Evolutionary conservation across 225 moss, liverwort and hornwort genomes (phyloP).

Genomic region (Anthoceros angustus): DNA sequence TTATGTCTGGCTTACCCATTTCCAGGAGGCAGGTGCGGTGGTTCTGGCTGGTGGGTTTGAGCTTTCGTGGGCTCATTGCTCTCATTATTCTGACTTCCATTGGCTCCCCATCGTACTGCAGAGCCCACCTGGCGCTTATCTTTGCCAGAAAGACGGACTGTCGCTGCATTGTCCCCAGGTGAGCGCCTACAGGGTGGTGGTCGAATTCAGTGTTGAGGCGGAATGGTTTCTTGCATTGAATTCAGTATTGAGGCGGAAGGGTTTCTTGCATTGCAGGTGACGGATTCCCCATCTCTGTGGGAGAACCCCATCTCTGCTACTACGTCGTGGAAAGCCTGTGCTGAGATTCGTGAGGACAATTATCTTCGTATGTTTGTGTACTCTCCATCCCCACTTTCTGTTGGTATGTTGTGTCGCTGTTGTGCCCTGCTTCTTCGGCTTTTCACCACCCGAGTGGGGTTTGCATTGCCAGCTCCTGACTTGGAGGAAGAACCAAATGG

Average conservation of each 20-base stretch:
- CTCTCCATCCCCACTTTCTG: neutral
- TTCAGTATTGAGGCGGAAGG: neutral
- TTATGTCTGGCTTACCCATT: neutral
- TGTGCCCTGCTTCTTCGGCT: neutral
- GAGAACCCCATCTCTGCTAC: slow-evolving; percentile 36
- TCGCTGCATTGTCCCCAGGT: slow-evolving; percentile 30
- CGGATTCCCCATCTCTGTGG: slow-evolving; percentile 35
- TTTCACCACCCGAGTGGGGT: neutral
- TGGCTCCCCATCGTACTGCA: neutral
- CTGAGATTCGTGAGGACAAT: slow-evolving; percentile 17
- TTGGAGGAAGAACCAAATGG: slow-evolving; percentile 31
- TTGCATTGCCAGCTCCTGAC: slow-evolving; percentile 26
- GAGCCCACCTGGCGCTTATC: slow-evolving; percentile 18
- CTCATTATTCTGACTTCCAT: neutral
- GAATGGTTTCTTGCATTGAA: neutral
- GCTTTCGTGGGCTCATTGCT: neutral
- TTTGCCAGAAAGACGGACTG: slow-evolving; percentile 31
- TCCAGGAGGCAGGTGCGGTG: neutral
- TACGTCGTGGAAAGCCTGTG: slow-evolving; percentile 34
- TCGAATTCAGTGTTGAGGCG: neutral
- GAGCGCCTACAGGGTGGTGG: slow-evolving; percentile 1
- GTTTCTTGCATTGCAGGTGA: slow-evolving; percentile 13
- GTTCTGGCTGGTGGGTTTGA: neutral
- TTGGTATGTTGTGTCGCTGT: neutral
- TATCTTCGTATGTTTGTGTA: slow-evolving; percentile 14